Percentiles rank a stretch among this genome's conserved stretches.
Evolutionary conservation across 305 asterid genomes (phyloP).

Genomic region (Fraxinus angustifolia): DNA sequence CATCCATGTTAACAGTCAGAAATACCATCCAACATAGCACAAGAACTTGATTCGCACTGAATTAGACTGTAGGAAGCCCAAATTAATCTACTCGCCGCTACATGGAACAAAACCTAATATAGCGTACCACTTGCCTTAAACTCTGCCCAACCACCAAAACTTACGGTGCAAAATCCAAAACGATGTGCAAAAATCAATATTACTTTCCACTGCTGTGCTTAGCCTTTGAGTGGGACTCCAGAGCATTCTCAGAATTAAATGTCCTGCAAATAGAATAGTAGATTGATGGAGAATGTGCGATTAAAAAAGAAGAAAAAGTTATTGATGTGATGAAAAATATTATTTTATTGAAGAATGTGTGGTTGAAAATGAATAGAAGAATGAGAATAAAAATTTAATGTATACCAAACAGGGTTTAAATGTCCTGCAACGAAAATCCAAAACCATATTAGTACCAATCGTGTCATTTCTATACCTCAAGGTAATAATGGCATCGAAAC

Average conservation of each 20-base stretch:
- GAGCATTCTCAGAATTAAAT: slow-evolving; percentile 45
- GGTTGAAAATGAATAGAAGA: no score
- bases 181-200: not conserved
- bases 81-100: not conserved
- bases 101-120: not conserved
- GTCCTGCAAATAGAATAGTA: no score
- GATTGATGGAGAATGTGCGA: no score
- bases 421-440: no score
- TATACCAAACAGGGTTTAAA: no score
- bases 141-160: not conserved
- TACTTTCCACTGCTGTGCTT: slow-evolving; percentile 56
- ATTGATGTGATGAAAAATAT: no score
- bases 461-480: not conserved
- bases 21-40: not conserved
- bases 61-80: not conserved
- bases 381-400: no score
- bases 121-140: not conserved
- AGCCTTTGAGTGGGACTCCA: slow-evolving; percentile 60
- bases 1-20: not conserved
- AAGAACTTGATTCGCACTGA: not conserved
- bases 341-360: no score
- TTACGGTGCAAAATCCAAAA: not conserved
- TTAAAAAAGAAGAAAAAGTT: no score
- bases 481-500: not conserved
- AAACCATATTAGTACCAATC: not conserved